phyloP scores from a whole-genome alignment of 148 eudicot species.

The Rhododendron kiyosumense region DNA sequence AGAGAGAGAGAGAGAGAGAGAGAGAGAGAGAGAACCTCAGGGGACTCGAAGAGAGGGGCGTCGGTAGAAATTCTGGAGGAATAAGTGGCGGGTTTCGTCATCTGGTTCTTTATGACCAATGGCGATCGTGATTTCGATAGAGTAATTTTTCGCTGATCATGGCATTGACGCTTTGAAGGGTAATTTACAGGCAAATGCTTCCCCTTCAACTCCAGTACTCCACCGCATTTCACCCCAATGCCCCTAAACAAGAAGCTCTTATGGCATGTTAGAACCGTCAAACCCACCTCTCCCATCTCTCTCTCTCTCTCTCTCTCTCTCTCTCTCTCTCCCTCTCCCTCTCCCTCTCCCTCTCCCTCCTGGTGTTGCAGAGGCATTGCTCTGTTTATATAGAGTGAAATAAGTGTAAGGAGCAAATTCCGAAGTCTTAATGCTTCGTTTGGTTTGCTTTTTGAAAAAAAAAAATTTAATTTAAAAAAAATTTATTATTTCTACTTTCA shows the following conservation, averaged over 20 bases:
- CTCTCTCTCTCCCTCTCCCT: background rate
- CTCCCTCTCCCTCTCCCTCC: background rate
- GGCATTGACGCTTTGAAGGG: background rate
- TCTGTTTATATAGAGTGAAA: too few species aligned
- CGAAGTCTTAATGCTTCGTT: too few species aligned
- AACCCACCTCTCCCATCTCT: background rate
- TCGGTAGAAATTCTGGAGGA: conserved; percentile 61
- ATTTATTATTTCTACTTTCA: too few species aligned
- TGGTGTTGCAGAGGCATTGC: too few species aligned
- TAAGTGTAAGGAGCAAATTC: too few species aligned
- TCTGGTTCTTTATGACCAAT: conserved; percentile 20
- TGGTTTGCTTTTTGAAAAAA: too few species aligned
- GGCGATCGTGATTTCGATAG: background rate
- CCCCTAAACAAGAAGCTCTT: background rate
- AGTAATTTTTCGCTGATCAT: background rate
- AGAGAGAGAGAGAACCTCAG: conserved; percentile 32
- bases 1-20: too few species aligned
- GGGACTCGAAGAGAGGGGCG: conserved; percentile 66
- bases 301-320: background rate
- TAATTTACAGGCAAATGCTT: background rate
- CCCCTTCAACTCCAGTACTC: background rate
- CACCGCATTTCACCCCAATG: background rate
- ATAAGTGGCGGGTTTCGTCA: conserved; percentile 51
- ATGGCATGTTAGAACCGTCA: background rate
- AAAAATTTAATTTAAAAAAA: too few species aligned